Percentiles rank a stretch among this genome's conserved stretches.
Evolutionary conservation across 352 stramenopile genomes (phyloP).

Genomic region (Pythium periplocum): DNA sequence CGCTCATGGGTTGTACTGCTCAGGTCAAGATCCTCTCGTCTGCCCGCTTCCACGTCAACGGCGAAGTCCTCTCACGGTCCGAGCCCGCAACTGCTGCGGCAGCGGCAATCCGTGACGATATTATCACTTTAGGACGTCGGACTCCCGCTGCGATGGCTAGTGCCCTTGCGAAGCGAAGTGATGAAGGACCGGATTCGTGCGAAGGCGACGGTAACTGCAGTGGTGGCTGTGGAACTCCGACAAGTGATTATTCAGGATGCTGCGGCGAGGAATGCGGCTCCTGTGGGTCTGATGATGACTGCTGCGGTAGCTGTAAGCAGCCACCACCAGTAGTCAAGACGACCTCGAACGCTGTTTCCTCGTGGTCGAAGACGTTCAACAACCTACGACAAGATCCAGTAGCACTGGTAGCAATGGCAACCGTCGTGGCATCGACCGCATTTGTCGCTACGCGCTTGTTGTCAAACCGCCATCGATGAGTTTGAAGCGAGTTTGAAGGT

Average conservation of each 20-base stretch:
- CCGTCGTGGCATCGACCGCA: constrained; percentile 41
- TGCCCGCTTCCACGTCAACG: constrained; percentile 76
- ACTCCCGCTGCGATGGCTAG: too few relatives aligned
- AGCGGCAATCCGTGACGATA: constrained; percentile 42
- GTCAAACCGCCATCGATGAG: constrained; percentile 10
- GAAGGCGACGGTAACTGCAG: constrained; percentile 5
- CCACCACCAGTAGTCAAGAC: not conserved
- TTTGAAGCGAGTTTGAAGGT: too few relatives aligned
- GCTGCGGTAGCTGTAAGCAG: constrained; percentile 15
- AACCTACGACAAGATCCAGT: constrained; percentile 45
- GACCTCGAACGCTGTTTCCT: too few relatives aligned
- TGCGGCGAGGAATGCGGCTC: constrained; percentile 18
- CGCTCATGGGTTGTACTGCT: constrained; percentile 68
- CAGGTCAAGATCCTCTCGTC: constrained; percentile 45
- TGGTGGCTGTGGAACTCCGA: not conserved
- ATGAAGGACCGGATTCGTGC: constrained; percentile 14
- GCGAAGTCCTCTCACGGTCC: constrained; percentile 46
- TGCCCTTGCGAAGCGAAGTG: too few relatives aligned
- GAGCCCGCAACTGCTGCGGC: constrained; percentile 47
- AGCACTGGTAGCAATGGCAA: constrained; percentile 37
- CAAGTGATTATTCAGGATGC: constrained; percentile 20
- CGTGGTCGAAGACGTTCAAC: not conserved
- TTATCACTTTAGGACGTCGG: constrained; percentile 31
- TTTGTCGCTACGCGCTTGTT: constrained; percentile 43
- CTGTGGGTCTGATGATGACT: constrained; percentile 1